These are phyloP conservation scores for Thelephora terrestris DNA, from an alignment of 1,284 basidiomycete species.

Conservation along the genomic window DNA sequence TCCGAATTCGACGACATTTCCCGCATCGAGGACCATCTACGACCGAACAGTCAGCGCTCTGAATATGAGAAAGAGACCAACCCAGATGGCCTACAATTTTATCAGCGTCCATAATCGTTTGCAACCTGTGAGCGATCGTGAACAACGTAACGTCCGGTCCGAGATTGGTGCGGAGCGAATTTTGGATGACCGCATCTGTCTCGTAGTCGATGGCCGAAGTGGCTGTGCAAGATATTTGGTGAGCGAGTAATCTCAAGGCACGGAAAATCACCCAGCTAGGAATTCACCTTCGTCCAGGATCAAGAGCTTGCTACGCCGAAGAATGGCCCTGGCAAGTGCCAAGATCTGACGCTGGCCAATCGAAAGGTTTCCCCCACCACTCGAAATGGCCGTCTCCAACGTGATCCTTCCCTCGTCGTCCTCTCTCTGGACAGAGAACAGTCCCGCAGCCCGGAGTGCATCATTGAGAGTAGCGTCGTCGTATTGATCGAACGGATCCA, in stretches of 20 bases:
- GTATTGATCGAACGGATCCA: conserved; percentile 66
- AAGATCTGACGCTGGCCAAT: conserved; percentile 64
- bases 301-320: conserved; percentile 46
- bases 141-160: conserved; percentile 46
- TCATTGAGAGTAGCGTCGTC: conserved; percentile 55
- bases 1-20: conserved; percentile 36
- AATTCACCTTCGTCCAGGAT: conserved; percentile 49
- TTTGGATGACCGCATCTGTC: conserved; percentile 50
- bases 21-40: conserved; percentile 14
- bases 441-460: conserved; percentile 44
- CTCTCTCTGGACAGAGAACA: conserved; percentile 42
- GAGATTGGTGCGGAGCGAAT: conserved; percentile 43
- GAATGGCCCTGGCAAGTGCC: conserved; percentile 47
- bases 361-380: conserved; percentile 55
- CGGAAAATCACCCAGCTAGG: no score
- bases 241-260: no score
- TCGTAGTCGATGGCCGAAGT: conserved; percentile 36
- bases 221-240: no score
- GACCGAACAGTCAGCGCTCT: not conserved
- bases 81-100: conserved; percentile 22
- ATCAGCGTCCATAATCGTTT: conserved; percentile 59
- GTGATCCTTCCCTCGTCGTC: conserved; percentile 38
- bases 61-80: not conserved
- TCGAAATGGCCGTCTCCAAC: conserved; percentile 40
- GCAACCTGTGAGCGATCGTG: conserved; percentile 59